These are phyloP conservation scores for Lophiotrema nucula DNA, from an alignment of 495 filamentous ascomycete species.

Conservation along the genomic window DNA sequence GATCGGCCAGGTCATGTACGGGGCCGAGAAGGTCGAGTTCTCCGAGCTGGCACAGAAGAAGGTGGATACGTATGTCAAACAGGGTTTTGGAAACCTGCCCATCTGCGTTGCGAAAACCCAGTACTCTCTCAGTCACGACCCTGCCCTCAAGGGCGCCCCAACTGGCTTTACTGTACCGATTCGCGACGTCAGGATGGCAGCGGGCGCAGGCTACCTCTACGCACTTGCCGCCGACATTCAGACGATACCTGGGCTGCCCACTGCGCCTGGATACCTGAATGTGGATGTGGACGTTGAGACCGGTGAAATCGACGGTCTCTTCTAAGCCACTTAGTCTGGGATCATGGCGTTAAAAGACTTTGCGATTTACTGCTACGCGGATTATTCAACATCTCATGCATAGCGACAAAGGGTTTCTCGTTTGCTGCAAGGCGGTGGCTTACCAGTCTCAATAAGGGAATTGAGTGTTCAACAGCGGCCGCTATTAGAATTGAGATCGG, in stretches of 20 bases:
- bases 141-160: constrained; percentile 91
- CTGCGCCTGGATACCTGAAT: constrained; percentile 92
- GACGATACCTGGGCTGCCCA: constrained; percentile 94
- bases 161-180: constrained; percentile 95
- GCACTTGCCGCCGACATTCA: constrained; percentile 96
- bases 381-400: constrained; percentile 24
- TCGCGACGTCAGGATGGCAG: constrained; percentile 87
- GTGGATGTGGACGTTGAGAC: constrained; percentile 92
- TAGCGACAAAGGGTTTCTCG: neutral
- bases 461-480: too few species aligned
- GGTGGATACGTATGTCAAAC: constrained; percentile 88
- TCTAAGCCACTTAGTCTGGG: constrained; percentile 51
- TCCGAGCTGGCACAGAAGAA: constrained; percentile 92
- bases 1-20: constrained; percentile 92
- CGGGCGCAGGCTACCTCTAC: constrained; percentile 92
- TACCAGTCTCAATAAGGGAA: too few species aligned
- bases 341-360: neutral
- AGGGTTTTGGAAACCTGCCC: constrained; percentile 87
- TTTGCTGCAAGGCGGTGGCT: neutral
- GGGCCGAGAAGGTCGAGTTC: constrained; percentile 86
- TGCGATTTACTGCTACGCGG: neutral
- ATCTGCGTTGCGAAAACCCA: constrained; percentile 98
- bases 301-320: constrained; percentile 92
- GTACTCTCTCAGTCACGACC: constrained; percentile 93
- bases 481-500: too few species aligned